phyloP scores from a whole-genome alignment of 108 stramenopile genomes.

The Schizochytrium sp. region DNA sequence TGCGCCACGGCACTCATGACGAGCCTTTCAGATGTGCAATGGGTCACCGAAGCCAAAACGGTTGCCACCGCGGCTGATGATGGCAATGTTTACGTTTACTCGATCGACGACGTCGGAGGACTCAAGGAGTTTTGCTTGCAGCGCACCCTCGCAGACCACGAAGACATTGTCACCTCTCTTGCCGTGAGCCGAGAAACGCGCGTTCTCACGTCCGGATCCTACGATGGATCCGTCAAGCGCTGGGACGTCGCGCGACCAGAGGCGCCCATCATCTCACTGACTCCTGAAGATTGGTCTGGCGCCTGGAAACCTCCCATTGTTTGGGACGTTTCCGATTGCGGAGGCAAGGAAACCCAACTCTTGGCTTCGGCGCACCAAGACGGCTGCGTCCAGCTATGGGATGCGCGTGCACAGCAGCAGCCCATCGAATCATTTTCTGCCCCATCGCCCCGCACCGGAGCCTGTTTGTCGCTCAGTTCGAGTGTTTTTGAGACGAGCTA shows the following conservation, averaged over 20 bases:
- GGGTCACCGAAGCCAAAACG: not conserved
- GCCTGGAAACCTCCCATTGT: not conserved
- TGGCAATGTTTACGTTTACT: not conserved
- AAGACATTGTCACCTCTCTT: not conserved
- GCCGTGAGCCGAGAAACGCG: not conserved
- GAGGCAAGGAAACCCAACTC: not conserved
- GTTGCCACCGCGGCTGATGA: not conserved
- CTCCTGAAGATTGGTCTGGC: not conserved
- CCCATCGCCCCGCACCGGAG: not conserved
- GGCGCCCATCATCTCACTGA: not conserved
- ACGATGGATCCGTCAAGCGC: constrained; percentile 28
- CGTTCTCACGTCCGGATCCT: not conserved
- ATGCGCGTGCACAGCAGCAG: not conserved
- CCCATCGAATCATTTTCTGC: not conserved
- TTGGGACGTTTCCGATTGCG: not conserved
- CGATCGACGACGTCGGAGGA: not conserved
- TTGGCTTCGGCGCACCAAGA: not conserved
- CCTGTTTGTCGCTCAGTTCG: not conserved
- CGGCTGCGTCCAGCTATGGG: not conserved
- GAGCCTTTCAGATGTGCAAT: not conserved
- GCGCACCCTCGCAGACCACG: not conserved
- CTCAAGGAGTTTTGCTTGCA: not conserved
- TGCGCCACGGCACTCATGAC: not conserved
- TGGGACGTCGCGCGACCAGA: constrained; percentile 25
- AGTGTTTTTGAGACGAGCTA: not conserved